These are phyloP conservation scores for Auriscalpium microsporum DNA, from an alignment of 768 basidiomycete species.

Conservation along the genomic window DNA sequence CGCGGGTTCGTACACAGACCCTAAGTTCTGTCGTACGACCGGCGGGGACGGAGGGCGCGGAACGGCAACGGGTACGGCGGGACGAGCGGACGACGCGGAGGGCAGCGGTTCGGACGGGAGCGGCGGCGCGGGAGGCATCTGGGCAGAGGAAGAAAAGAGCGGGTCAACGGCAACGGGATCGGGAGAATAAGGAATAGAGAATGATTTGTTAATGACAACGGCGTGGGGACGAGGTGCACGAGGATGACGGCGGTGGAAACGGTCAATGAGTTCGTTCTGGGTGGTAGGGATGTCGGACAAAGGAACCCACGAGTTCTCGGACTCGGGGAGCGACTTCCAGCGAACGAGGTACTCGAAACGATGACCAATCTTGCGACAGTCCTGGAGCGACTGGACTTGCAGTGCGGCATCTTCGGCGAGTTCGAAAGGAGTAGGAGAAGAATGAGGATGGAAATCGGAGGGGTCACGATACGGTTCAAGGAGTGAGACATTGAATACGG, in stretches of 20 bases:
- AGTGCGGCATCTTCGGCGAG: slow-evolving; percentile 15
- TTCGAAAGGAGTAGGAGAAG: slow-evolving; percentile 7
- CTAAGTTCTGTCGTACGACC: slow-evolving; percentile 2
- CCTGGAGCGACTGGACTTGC: slow-evolving; percentile 21
- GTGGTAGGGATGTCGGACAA: slow-evolving; percentile 27
- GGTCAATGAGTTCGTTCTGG: slow-evolving; percentile 23
- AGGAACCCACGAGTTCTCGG: slow-evolving; percentile 29
- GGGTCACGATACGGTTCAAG: slow-evolving; percentile 22
- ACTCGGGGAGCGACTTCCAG: slow-evolving; percentile 19
- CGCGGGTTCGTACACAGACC: slow-evolving; percentile 17
- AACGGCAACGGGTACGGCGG: slow-evolving; percentile 1
- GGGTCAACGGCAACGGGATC: too few species aligned
- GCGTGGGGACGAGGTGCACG: slow-evolving; percentile 23
- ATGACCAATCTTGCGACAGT: slow-evolving; percentile 26
- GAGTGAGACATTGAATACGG: slow-evolving; percentile 32
- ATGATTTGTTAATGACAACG: slow-evolving; percentile 5
- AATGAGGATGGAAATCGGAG: slow-evolving; percentile 24
- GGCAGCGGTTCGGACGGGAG: too few species aligned
- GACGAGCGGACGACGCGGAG: neutral
- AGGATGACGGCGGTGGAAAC: slow-evolving; percentile 27
- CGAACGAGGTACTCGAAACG: slow-evolving; percentile 30
- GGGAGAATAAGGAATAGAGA: too few species aligned
- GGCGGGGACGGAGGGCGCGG: slow-evolving; percentile 6
- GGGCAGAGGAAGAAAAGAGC: too few species aligned
- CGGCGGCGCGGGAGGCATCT: too few species aligned